Evolutionary conservation across 805 yeast genomes (phyloP).

Genomic region (Kuraishia capsulata): DNA sequence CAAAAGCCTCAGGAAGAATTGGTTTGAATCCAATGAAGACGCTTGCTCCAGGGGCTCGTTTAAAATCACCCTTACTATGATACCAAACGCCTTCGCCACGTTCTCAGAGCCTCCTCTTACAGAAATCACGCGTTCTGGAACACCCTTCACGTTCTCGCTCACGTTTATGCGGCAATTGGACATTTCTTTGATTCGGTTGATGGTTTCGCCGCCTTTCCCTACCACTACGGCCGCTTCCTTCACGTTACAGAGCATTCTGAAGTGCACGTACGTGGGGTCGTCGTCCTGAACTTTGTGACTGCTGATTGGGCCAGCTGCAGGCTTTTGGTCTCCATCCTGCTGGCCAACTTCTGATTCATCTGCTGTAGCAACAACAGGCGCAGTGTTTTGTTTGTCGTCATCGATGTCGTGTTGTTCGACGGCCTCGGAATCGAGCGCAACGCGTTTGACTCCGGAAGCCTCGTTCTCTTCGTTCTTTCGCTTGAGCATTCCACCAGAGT

Average conservation of each 20-base stretch:
- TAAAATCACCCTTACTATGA: conserved; percentile 55
- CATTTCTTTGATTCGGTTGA: conserved; percentile 51
- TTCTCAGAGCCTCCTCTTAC: conserved; percentile 69
- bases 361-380: conserved; percentile 20
- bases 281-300: conserved; percentile 28
- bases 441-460: conserved; percentile 51
- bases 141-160: conserved; percentile 61
- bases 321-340: conserved; percentile 1
- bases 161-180: conserved; percentile 62
- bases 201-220: conserved; percentile 74
- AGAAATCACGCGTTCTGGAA: conserved; percentile 66
- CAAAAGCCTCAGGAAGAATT: conserved; percentile 48
- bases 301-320: conserved; percentile 20
- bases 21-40: conserved; percentile 44
- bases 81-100: conserved; percentile 76
- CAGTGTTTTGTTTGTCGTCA: conserved; percentile 35
- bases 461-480: conserved; percentile 62
- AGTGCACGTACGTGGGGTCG: conserved; percentile 54
- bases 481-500: conserved; percentile 33
- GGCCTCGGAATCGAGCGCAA: conserved; percentile 60
- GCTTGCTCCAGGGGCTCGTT: conserved; percentile 61
- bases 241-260: conserved; percentile 68
- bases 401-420: conserved; percentile 31
- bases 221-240: conserved; percentile 70
- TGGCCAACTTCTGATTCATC: conserved; percentile 1